phyloP scores from a whole-genome alignment of 2,329 filamentous ascomycete species.

The Trichoderma sp. region DNA sequence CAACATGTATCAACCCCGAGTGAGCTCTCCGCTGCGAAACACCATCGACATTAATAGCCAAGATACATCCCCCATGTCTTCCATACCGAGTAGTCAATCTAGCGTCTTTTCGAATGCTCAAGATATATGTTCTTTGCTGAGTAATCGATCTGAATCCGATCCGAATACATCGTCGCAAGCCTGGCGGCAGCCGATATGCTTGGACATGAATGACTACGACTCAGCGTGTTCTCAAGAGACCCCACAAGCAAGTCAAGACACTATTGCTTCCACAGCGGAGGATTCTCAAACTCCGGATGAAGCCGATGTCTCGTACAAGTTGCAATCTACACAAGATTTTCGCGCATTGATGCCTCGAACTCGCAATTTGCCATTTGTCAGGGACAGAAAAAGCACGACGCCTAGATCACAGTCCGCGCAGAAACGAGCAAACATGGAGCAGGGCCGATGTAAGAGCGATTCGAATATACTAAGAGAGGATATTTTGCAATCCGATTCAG shows the following conservation, averaged over 20 bases:
- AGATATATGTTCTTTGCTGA: neutral
- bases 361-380: slow-evolving; percentile 32
- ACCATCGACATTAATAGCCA: slow-evolving; percentile 21
- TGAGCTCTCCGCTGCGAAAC: slow-evolving; percentile 31
- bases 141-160: neutral
- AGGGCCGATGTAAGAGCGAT: too few relatives aligned
- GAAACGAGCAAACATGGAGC: neutral
- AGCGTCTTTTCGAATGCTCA: neutral
- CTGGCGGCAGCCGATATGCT: too few relatives aligned
- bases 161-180: neutral
- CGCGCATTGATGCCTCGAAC: slow-evolving; percentile 33
- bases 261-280: neutral
- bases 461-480: neutral
- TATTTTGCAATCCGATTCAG: neutral
- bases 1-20: slow-evolving; percentile 23
- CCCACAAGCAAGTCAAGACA: neutral
- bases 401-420: neutral
- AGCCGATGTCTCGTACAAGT: neutral
- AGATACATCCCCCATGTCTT: neutral
- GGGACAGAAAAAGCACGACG: neutral
- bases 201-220: neutral
- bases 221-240: neutral
- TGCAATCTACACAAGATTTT: slow-evolving; percentile 23
- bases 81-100: neutral
- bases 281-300: neutral